Evolutionary conservation across 306 rosid genomes (phyloP).

Genomic region (Medicago ruthenica): DNA sequence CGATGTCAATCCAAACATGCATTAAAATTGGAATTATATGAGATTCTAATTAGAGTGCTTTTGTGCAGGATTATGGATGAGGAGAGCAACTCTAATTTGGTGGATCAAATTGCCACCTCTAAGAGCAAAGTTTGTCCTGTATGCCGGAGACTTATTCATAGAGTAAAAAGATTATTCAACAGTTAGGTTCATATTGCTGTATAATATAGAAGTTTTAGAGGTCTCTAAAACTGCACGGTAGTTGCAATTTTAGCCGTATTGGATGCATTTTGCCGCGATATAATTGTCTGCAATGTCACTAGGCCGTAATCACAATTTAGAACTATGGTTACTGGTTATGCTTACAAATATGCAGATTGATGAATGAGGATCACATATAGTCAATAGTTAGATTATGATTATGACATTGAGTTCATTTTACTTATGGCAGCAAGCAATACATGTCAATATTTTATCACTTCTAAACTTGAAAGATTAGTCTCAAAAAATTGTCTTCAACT

Average conservation of each 20-base stretch:
- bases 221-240: background rate
- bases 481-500: background rate
- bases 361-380: slow-evolving; percentile 1
- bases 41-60: background rate
- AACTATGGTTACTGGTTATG: slow-evolving; percentile 28
- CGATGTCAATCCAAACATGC: no score
- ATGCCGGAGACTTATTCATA: slow-evolving; percentile 71
- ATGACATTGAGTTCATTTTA: background rate
- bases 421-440: background rate
- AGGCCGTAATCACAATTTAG: background rate
- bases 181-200: slow-evolving; percentile 20
- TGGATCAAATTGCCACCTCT: no score
- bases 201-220: background rate
- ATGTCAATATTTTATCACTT: background rate
- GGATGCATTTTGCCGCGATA: background rate
- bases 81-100: slow-evolving; percentile 35
- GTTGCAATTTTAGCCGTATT: background rate
- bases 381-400: background rate
- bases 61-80: slow-evolving; percentile 70
- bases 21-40: background rate
- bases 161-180: slow-evolving; percentile 58
- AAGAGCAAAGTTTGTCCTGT: slow-evolving; percentile 70
- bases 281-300: background rate
- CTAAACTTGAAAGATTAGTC: background rate
- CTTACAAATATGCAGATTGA: slow-evolving; percentile 15